Base-by-base conservation (phyloP, 2,329 filamentous ascomycete genomes). In the Teratosphaeriaceae sp. region DNA sequence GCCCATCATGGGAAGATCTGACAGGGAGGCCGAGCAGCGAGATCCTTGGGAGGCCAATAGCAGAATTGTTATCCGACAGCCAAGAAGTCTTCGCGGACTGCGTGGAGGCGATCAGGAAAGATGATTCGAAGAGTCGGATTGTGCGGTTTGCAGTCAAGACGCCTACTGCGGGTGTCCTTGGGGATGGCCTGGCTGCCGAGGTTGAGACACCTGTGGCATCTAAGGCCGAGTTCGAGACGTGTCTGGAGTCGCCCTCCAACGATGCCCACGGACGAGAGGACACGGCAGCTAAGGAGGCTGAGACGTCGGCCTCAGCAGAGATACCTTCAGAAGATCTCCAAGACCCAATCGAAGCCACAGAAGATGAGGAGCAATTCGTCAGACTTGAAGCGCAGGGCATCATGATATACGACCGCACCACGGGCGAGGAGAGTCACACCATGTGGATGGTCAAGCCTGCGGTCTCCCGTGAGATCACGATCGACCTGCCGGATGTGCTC, bases 381-480 rank as follows among this genome's bases (percentile, higher is more conserved):
- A 84, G 88, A 49, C 76, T 98, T 46, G 94, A 98, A 68, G 94
- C 87, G 5, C 92, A 98, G 66, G 92, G 92, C 18, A 98, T 98
- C 60, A 94, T 97, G 84, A 88, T 97, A 5, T 97, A 95, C 62
- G 89, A 97, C 63, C 81, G 85, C 48, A 78, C 84, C 11, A 86
- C 88, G 27, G 88, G 88, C 40, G 84, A 82, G 43, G 86, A 92
- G 62, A 92, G 87, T 59, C 90, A 97, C 73, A 94, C 88, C 15
- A 98, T 98, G 94, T 98, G 92, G 92, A 98, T 98, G 88, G 80
- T 98, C 54, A 85, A 92, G 51, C 92, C 90, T 2, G 94, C 88
- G 66, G 82, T 88, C 30, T 77, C 90, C 5, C 80, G 88, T 52
- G 89, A 97, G 70, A 87, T 98, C 59, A 94, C 94, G 51, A 97